A percentile compares a stretch with the other conserved stretches of the same genome.
These are phyloP conservation scores for Scenedesmus sp. DNA, from an alignment of 163 green algal species.

Conservation along the genomic window DNA sequence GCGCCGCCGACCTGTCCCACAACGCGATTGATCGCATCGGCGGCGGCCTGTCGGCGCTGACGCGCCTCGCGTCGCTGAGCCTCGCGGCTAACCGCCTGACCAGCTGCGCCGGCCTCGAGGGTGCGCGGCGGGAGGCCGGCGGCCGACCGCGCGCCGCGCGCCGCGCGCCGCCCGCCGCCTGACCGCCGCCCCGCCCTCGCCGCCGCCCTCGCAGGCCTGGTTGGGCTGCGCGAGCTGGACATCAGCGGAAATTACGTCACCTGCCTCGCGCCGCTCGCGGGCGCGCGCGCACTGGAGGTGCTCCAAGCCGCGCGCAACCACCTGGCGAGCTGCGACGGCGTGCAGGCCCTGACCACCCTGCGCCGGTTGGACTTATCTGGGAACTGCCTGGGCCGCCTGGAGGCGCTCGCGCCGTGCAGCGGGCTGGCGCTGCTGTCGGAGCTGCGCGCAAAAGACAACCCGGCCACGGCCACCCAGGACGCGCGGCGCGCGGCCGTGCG, in stretches of 20 bases:
- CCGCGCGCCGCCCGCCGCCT: background rate
- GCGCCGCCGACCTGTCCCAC: conserved; percentile 58
- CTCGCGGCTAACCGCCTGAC: conserved; percentile 54
- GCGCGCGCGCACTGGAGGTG: conserved; percentile 6
- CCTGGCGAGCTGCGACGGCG: conserved; percentile 6
- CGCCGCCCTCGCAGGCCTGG: conserved; percentile 3
- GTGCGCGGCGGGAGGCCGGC: background rate
- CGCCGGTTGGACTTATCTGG: conserved; percentile 25
- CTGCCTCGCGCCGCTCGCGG: conserved; percentile 24
- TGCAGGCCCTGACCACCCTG: conserved; percentile 19
- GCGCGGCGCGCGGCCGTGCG: conserved; percentile 56
- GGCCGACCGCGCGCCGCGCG: no score
- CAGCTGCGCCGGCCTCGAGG: conserved; percentile 47
- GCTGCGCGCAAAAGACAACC: conserved; percentile 13
- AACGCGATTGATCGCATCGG: conserved; percentile 55
- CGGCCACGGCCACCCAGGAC: conserved; percentile 38
- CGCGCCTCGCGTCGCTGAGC: conserved; percentile 41
- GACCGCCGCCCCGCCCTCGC: background rate
- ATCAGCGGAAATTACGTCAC: conserved; percentile 19
- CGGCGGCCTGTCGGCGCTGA: conserved; percentile 50
- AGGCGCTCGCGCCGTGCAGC: background rate
- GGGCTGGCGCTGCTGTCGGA: conserved; percentile 2
- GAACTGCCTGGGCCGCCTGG: conserved; percentile 23
- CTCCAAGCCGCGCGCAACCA: conserved; percentile 37
- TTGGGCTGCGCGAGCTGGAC: conserved; percentile 23